Evolutionary conservation across 257 asterid species (phyloP).

Genomic region (Nyctanthes arbortristis): DNA sequence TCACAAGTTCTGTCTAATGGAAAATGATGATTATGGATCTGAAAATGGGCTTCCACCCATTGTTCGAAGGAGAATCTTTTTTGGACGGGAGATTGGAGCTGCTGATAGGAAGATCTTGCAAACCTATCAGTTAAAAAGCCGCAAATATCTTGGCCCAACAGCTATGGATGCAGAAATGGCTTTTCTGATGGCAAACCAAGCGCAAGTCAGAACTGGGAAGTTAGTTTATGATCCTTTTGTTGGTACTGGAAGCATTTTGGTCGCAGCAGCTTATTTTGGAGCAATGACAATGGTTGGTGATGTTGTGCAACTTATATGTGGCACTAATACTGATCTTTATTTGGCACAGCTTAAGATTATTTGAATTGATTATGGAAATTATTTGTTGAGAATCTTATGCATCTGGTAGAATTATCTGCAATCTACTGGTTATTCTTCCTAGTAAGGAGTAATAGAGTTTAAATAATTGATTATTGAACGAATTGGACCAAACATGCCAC

Average conservation of each 20-base stretch:
- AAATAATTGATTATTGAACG: not conserved
- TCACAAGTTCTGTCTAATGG: conserved; percentile 79
- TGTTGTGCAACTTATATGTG: conserved; percentile 9
- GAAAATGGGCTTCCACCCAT: conserved; percentile 92
- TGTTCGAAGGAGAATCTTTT: conserved; percentile 64
- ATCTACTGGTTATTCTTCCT: not conserved
- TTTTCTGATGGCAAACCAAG: conserved; percentile 97
- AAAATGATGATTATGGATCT: conserved; percentile 68
- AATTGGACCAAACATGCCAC: not conserved
- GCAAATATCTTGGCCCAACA: conserved; percentile 95
- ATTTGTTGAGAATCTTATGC: not conserved
- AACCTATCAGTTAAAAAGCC: conserved; percentile 92
- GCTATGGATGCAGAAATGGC: conserved; percentile 99
- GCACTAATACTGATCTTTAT: not conserved
- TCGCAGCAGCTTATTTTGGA: conserved; percentile 96
- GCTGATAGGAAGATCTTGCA: conserved; percentile 92
- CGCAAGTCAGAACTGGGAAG: conserved; percentile 81
- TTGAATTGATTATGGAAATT: not conserved
- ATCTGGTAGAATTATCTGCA: not conserved
- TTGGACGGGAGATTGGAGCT: conserved; percentile 83
- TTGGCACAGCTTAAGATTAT: not conserved
- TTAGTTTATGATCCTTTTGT: conserved; percentile 90
- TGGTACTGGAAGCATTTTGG: conserved; percentile 94
- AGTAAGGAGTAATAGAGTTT: not conserved
- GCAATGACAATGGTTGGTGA: conserved; percentile 93